Evolutionary conservation across 2,329 filamentous ascomycete genomes (phyloP), one percentile per base, ranked within the genome.

Genomic region (Colletotrichum navitas): DNA sequence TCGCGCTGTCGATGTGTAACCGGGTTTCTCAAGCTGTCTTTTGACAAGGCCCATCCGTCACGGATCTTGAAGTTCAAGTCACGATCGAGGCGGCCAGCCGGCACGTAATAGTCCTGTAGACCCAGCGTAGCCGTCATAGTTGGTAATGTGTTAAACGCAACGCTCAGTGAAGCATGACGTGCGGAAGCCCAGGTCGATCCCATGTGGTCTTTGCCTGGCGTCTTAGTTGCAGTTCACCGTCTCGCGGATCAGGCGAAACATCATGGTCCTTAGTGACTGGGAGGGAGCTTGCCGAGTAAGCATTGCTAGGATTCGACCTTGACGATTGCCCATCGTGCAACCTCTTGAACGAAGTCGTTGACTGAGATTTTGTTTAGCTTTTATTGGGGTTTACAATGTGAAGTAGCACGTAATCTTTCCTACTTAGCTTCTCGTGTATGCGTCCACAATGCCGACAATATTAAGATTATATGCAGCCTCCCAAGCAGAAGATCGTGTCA

Each of bases 311-410:
- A 36, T 47, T 67, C 56, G 11, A 61, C 18, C 24, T 70, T 3
- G 16, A 8, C 29, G 7, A 62, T 5, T 32, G 63, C 56, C 51
- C 56, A 39, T 1, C 39, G 39, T 12, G 66, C 39, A 1, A 58
- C 43, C 16, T 72, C 72, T 16, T 66, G 69, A 32, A 62, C 45
- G 18, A 72, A 7, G 10, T 34, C 32, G 47, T 74, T 72, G 14
- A 58, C 72, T 34, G 34, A n/a, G n/a, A n/a, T 34, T 34, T 34
- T 34, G 4, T 34, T 34, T 34, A 8, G 29, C 66, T 64, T n/a
- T 66, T 72, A 43, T 69, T 59, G 24, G 52, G 55, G 5, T n/a
- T 54, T 4, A 1, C 26, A 43, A 70, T 24, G 6, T 73, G 72
- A 10, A 58, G 32, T 3, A 67, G 32, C 11, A 18, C 8, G 5